A percentile compares a stretch with the other conserved stretches of the same genome.
These are phyloP conservation scores for Podaxis sp. DNA, from an alignment of 768 basidiomycete species.

Conservation along the genomic window DNA sequence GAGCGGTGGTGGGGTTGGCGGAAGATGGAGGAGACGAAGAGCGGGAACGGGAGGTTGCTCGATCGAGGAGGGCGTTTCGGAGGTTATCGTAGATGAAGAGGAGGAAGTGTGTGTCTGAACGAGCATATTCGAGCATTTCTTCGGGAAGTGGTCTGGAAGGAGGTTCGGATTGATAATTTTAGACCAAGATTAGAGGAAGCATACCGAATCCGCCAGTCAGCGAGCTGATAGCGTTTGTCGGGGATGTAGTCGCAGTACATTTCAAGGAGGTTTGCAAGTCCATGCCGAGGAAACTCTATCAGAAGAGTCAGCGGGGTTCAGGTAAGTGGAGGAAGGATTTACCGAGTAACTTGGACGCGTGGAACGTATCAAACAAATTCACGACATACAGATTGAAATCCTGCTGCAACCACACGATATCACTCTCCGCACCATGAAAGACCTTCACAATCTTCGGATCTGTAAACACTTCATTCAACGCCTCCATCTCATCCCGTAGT, in stretches of 20 bases:
- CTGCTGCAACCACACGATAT: conserved; percentile 95
- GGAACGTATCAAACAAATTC: conserved; percentile 96
- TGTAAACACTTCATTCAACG: conserved; percentile 81
- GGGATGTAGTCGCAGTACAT: conserved; percentile 89
- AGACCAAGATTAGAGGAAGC: conserved; percentile 18
- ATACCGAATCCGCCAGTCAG: conserved; percentile 94
- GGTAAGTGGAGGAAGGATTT: conserved; percentile 3
- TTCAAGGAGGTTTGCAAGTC: conserved; percentile 79
- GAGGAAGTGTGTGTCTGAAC: conserved; percentile 95
- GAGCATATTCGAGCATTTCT: conserved; percentile 91
- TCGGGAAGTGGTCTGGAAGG: conserved; percentile 65
- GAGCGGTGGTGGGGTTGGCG: conserved; percentile 22
- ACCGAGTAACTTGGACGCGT: conserved; percentile 88
- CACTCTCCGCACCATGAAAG: conserved; percentile 92
- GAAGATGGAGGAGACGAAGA: conserved; percentile 28
- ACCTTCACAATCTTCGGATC: conserved; percentile 88
- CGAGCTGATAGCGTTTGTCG: conserved; percentile 95
- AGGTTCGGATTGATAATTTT: background rate
- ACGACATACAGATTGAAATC: conserved; percentile 94
- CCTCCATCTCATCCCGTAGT: conserved; percentile 71
- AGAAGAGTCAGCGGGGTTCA: conserved; percentile 8
- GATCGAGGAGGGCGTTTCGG: conserved; percentile 82
- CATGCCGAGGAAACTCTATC: conserved; percentile 79
- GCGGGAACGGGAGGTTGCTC: conserved; percentile 45
- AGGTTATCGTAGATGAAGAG: conserved; percentile 91